phyloP scores from a whole-genome alignment of 495 filamentous ascomycete species.

The Penicillium manginii region DNA sequence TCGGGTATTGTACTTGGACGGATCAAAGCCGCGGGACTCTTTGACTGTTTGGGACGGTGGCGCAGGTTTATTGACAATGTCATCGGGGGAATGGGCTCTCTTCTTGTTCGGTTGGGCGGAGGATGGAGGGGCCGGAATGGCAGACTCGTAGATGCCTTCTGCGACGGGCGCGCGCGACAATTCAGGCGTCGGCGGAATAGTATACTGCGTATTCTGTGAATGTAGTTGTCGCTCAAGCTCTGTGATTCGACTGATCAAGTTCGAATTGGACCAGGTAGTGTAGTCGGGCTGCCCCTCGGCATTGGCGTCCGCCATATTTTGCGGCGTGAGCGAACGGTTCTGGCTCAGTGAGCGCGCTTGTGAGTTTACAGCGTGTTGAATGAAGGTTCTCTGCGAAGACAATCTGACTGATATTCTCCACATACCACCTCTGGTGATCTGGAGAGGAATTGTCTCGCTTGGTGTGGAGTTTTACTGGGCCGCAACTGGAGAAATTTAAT shows the following conservation, averaged over 20 bases:
- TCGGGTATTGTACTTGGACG: conserved; percentile 79
- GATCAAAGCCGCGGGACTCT: conserved; percentile 63
- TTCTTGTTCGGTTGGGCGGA: conserved; percentile 21
- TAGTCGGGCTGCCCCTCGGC: conserved; percentile 44
- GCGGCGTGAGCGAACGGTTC: conserved; percentile 8
- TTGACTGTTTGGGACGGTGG: conserved; percentile 33
- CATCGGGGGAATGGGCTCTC: conserved; percentile 23
- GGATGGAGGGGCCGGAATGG: conserved; percentile 21
- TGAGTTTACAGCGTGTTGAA: conserved; percentile 3
- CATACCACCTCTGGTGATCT: conserved; percentile 27
- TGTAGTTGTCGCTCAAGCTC: conserved; percentile 66
- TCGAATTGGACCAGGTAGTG: conserved; percentile 65
- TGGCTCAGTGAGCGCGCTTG: conserved; percentile 20
- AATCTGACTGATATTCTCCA: conserved; percentile 24
- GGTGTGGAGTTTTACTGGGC: neutral
- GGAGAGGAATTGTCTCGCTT: conserved; percentile 4
- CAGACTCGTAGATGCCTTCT: conserved; percentile 27
- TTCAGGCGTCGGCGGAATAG: conserved; percentile 21
- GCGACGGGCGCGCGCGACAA: conserved; percentile 19
- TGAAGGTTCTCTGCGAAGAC: conserved; percentile 4
- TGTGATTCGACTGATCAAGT: conserved; percentile 66
- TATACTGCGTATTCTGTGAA: conserved; percentile 46
- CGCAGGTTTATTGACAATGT: conserved; percentile 33
- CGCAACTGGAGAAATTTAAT: conserved; percentile 7
- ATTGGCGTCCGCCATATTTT: conserved; percentile 20